Conservation (phyloP, 176 grass and related monocot species). For the Ampelocalamus luodianensis region DNA sequence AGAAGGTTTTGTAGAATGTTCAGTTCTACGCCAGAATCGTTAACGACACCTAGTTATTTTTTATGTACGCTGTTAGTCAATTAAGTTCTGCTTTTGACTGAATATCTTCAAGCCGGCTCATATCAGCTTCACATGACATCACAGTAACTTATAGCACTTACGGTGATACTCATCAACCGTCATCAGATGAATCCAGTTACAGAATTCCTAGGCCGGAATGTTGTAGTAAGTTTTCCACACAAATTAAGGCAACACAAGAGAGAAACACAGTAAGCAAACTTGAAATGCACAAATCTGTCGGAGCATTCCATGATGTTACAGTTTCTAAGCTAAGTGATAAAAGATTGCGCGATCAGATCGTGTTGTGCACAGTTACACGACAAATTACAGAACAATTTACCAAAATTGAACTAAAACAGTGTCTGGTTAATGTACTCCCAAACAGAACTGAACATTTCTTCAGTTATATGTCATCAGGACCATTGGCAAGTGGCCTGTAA, state of each 20-base stretch:
- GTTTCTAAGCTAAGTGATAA: neutral
- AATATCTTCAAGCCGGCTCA: no score
- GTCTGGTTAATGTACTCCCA: neutral
- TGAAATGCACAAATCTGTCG: neutral
- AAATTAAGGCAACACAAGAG: neutral
- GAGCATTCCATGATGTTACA: neutral
- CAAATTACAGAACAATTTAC: neutral
- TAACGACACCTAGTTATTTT: no score
- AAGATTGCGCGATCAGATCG: neutral
- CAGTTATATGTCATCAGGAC: slow-evolving; percentile 75
- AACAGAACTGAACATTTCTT: neutral
- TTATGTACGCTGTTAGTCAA: no score
- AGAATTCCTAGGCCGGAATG: neutral
- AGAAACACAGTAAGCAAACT: neutral
- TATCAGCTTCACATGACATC: no score
- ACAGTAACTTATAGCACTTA: no score
- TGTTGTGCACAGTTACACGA: neutral
- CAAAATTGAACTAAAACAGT: slow-evolving; percentile 22
- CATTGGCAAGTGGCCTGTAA: slow-evolving; percentile 58
- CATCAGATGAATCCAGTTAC: neutral
- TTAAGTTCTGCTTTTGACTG: no score
- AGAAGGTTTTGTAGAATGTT: no score
- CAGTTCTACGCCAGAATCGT: no score
- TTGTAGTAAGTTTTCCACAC: neutral
- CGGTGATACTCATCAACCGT: neutral